Percentiles rank a stretch among this genome's conserved stretches.
Conservation (phyloP, 306 rosid species). For the Quercus engelmannii region DNA sequence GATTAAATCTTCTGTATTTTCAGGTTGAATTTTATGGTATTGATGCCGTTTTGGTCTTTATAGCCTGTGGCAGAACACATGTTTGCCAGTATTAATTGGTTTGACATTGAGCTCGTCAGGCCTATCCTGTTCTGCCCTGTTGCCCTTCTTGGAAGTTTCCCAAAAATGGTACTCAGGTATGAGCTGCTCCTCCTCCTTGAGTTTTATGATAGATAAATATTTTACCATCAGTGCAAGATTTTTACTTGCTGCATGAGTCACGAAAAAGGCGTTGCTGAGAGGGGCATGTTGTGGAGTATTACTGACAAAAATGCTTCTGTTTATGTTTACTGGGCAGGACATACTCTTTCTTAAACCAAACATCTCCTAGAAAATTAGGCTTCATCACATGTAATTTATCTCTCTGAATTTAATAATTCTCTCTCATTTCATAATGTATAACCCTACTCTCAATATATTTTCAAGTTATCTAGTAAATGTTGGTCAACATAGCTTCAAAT, state of each 20-base stretch:
- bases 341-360: constrained; percentile 22
- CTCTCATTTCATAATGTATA: not conserved
- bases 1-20: constrained; percentile 7
- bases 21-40: constrained; percentile 21
- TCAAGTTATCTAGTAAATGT: not conserved
- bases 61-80: constrained; percentile 18
- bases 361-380: constrained; percentile 7
- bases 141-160: constrained; percentile 15
- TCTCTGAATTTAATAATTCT: constrained; percentile 11
- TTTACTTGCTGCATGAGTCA: not conserved
- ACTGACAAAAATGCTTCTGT: not conserved
- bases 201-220: not conserved
- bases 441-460: not conserved
- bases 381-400: constrained; percentile 27
- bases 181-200: constrained; percentile 20
- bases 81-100: constrained; percentile 16
- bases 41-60: constrained; percentile 6
- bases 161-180: constrained; percentile 20
- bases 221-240: constrained; percentile 5
- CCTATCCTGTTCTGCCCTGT: constrained; percentile 13
- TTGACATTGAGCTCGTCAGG: constrained; percentile 9
- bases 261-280: not conserved
- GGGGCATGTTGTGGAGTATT: too few species aligned
- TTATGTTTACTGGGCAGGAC: constrained; percentile 14
- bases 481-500: not conserved